Evolutionary conservation across 2,329 filamentous ascomycete species (phyloP).

Genomic region (Epichloe baconii): DNA sequence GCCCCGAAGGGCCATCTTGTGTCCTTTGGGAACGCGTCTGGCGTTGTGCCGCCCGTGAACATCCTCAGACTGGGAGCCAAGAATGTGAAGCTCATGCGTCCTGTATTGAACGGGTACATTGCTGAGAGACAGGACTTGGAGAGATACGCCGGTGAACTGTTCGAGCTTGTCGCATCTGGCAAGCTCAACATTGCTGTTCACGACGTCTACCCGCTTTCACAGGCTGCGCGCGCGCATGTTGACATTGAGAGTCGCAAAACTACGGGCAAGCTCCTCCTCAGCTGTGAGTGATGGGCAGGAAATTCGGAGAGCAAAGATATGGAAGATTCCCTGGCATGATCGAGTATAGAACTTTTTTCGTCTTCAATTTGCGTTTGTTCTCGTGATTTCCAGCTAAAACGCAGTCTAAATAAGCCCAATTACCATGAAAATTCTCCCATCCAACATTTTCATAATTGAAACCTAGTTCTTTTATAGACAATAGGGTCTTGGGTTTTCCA

Average conservation of each 20-base stretch:
- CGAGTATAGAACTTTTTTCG: too few relatives aligned
- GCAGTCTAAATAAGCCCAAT: not conserved
- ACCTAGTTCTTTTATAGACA: not conserved
- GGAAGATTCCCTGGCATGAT: not conserved
- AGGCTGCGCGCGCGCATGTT: constrained; percentile 55
- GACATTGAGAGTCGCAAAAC: constrained; percentile 76
- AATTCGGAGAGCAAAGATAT: not conserved
- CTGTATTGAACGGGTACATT: constrained; percentile 59
- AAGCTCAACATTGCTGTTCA: constrained; percentile 64
- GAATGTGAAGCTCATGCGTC: constrained; percentile 66
- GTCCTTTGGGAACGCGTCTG: constrained; percentile 71
- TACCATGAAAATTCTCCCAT: not conserved
- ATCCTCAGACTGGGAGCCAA: constrained; percentile 50
- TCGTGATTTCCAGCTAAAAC: not conserved
- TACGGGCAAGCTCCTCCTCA: constrained; percentile 69
- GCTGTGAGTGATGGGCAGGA: constrained; percentile 33
- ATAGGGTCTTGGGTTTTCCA: not conserved
- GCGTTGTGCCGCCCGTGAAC: constrained; percentile 58
- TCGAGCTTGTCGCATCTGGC: constrained; percentile 54
- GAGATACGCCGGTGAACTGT: constrained; percentile 57
- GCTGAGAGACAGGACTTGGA: constrained; percentile 57
- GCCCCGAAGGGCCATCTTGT: constrained; percentile 66
- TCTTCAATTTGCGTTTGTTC: not conserved
- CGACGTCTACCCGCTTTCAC: constrained; percentile 61
- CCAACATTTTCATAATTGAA: not conserved